Conservation (phyloP, 495 filamentous ascomycete genomes). For the Bacidia gigantensis region DNA sequence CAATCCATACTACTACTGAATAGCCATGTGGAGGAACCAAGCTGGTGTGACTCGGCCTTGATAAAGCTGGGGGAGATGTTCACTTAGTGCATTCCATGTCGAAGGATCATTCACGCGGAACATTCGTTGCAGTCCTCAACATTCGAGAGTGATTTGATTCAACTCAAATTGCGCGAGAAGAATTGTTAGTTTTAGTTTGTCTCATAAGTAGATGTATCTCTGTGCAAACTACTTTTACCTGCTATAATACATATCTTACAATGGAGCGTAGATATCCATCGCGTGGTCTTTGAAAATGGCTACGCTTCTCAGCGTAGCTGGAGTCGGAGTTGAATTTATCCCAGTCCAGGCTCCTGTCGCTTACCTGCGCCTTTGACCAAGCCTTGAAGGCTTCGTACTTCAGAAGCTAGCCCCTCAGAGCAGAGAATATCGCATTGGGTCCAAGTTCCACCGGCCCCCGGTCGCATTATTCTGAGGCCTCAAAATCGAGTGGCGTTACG, state of each 20-base stretch:
- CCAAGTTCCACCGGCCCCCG: neutral
- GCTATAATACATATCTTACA: no score
- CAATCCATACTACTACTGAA: conserved; percentile 29
- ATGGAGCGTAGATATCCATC: no score
- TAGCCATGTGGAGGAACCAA: neutral
- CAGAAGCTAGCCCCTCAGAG: neutral
- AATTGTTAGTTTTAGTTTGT: neutral
- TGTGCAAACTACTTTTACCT: neutral
- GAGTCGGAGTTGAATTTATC: no score
- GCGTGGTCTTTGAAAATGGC: no score
- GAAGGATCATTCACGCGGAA: neutral
- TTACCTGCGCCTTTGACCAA: neutral
- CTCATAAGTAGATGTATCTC: neutral
- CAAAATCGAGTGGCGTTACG: neutral
- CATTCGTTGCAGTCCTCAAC: neutral
- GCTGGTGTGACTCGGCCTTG: no score
- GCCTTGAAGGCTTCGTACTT: neutral
- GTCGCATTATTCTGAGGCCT: neutral
- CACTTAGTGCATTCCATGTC: no score
- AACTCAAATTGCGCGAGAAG: neutral
- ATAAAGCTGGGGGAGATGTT: no score
- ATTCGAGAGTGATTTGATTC: neutral
- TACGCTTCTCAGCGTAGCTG: no score
- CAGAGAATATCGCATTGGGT: neutral
- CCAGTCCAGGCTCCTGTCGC: no score